Percentiles rank a stretch among this genome's conserved stretches.
Conservation (phyloP, 2,329 filamentous ascomycete species). For the Chaetomium sp. region DNA sequence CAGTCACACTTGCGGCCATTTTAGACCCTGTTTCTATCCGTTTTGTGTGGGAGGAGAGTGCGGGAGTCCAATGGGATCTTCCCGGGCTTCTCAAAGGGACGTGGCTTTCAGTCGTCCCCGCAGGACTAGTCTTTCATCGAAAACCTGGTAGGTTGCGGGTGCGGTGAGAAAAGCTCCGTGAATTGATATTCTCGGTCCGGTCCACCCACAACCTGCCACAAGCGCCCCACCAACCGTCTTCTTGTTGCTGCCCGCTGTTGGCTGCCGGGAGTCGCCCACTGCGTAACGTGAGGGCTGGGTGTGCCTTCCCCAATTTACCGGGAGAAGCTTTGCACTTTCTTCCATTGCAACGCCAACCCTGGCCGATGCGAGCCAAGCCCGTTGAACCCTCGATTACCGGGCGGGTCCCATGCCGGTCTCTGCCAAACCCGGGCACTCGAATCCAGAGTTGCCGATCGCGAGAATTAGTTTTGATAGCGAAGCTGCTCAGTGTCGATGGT, state of each 20-base stretch:
- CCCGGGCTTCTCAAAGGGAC: too few relatives aligned
- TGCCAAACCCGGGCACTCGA: neutral
- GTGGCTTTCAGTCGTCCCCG: too few relatives aligned
- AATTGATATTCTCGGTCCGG: constrained; percentile 2
- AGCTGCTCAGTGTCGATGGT: neutral
- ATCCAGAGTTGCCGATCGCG: neutral
- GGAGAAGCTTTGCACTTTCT: constrained; percentile 1
- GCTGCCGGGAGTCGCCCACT: neutral
- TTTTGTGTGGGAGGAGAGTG: too few relatives aligned
- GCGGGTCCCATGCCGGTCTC: neutral
- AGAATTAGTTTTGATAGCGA: neutral
- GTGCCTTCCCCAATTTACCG: neutral
- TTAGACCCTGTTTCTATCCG: too few relatives aligned
- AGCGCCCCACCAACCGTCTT: too few relatives aligned
- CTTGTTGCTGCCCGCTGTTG: constrained; percentile 6
- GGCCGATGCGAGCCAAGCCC: neutral
- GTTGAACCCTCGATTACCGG: neutral
- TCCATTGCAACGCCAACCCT: neutral
- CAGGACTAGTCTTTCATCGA: neutral
- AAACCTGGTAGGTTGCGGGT: constrained; percentile 8
- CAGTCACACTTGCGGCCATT: too few relatives aligned
- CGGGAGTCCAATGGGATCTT: too few relatives aligned
- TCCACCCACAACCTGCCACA: constrained; percentile 19
- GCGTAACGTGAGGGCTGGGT: too few relatives aligned
- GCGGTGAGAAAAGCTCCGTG: neutral